Evolutionary conservation across 202 grass and related monocot species (phyloP).

Genomic region (Dendrocalamus latiflorus): DNA sequence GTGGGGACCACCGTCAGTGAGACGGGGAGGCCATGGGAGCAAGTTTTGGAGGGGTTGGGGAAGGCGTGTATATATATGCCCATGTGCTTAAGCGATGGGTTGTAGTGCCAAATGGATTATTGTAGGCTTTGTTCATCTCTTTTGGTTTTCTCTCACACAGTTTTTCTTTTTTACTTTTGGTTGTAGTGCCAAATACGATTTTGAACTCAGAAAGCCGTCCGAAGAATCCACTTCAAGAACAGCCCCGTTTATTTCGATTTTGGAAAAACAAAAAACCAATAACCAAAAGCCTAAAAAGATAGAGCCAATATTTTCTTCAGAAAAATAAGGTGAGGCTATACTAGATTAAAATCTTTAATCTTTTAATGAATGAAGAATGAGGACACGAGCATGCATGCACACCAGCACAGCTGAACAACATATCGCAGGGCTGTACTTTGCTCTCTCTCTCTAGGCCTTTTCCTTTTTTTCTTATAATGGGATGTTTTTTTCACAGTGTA

Average conservation of each 20-base stretch:
- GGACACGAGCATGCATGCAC: conserved; percentile 14
- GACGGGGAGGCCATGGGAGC: conserved; percentile 36
- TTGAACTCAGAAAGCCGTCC: too few species aligned
- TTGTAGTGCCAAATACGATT: too few species aligned
- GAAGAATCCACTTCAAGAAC: too few species aligned
- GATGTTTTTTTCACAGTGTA: conserved; percentile 52
- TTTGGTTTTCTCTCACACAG: not conserved
- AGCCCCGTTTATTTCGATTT: too few species aligned
- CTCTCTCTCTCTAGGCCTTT: not conserved
- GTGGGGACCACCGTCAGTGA: too few species aligned
- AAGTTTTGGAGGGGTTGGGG: conserved; percentile 17
- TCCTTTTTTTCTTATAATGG: conserved; percentile 32
- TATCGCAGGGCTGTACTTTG: conserved; percentile 21
- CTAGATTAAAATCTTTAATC: not conserved
- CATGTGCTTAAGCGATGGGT: conserved; percentile 1
- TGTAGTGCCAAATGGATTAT: conserved; percentile 27
- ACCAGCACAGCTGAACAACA: not conserved
- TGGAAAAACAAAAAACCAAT: too few species aligned
- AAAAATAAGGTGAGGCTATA: not conserved
- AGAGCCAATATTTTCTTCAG: not conserved
- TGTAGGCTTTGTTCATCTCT: not conserved
- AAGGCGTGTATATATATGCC: conserved; percentile 46
- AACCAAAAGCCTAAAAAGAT: too few species aligned
- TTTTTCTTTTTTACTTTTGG: not conserved
- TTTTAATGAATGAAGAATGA: not conserved